A percentile compares a stretch with the other conserved stretches of the same genome.
Conservation (phyloP, 2,329 filamentous ascomycete genomes). For the Ilyonectria destructans region DNA sequence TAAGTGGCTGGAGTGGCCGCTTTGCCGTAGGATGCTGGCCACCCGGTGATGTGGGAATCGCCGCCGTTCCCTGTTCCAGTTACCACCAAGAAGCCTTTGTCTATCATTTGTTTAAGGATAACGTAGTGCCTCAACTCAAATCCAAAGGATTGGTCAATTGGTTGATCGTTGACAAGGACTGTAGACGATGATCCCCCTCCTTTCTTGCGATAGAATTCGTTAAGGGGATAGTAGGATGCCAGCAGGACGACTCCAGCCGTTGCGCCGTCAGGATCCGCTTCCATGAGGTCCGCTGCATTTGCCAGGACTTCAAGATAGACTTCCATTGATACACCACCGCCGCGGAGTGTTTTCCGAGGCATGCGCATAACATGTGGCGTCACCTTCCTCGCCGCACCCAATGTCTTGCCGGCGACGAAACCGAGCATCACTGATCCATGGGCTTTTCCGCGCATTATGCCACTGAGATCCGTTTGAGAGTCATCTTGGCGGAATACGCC, state of each 20-base stretch:
- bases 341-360: background rate
- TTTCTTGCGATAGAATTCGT: too few species aligned
- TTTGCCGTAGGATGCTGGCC: conserved; percentile 5
- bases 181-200: too few species aligned
- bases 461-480: background rate
- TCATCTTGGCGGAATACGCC: conserved; percentile 7
- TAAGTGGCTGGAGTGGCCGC: background rate
- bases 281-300: background rate
- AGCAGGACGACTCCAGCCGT: background rate
- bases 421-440: conserved; percentile 6
- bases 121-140: background rate
- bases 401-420: conserved; percentile 9
- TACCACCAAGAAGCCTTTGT: background rate
- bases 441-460: background rate
- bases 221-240: background rate
- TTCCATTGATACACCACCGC: background rate
- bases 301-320: conserved; percentile 10
- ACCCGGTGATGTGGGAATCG: background rate
- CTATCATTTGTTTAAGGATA: background rate
- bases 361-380: conserved; percentile 4
- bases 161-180: background rate
- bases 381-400: conserved; percentile 2
- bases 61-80: background rate
- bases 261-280: background rate
- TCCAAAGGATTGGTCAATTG: background rate